phyloP scores from a whole-genome alignment of 2,329 filamentous ascomycete species.

The Epichloe hybrida region DNA sequence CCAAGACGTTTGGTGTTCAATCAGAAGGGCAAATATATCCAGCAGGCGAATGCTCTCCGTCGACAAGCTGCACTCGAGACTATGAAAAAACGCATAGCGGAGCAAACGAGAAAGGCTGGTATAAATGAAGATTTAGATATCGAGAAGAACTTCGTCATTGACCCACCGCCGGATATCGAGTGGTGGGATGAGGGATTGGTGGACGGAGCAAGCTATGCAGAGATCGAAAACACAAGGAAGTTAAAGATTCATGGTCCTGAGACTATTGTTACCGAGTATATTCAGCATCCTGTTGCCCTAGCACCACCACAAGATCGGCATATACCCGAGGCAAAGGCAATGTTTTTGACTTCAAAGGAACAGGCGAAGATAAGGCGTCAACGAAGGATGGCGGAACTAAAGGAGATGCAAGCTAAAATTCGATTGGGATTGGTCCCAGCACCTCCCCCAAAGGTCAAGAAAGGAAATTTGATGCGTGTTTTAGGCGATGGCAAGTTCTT shows the following conservation, averaged over 20 bases:
- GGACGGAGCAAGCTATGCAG: constrained; percentile 59
- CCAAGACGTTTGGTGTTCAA: constrained; percentile 78
- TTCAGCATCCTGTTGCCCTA: constrained; percentile 84
- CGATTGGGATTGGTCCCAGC: constrained; percentile 79
- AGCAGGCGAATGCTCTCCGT: constrained; percentile 79
- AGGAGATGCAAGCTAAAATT: constrained; percentile 94
- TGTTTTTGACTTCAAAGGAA: constrained; percentile 85
- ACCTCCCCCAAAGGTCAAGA: constrained; percentile 95
- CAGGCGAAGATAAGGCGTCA: constrained; percentile 83
- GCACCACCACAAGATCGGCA: constrained; percentile 86
- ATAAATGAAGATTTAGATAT: constrained; percentile 83
- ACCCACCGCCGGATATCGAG: constrained; percentile 74
- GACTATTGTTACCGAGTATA: constrained; percentile 76
- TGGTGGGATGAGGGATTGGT: constrained; percentile 96
- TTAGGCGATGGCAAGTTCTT: constrained; percentile 58
- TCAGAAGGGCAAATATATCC: constrained; percentile 92
- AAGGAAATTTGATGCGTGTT: constrained; percentile 94
- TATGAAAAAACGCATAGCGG: constrained; percentile 93
- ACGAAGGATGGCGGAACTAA: constrained; percentile 80
- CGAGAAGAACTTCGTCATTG: constrained; percentile 79
- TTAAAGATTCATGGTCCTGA: constrained; percentile 68
- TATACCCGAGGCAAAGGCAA: constrained; percentile 65
- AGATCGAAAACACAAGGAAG: constrained; percentile 48
- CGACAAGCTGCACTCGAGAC: constrained; percentile 80
- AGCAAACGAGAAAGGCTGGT: constrained; percentile 74